Evolutionary conservation across 148 eudicot species (phyloP).

Genomic region (Linanthus parryae): DNA sequence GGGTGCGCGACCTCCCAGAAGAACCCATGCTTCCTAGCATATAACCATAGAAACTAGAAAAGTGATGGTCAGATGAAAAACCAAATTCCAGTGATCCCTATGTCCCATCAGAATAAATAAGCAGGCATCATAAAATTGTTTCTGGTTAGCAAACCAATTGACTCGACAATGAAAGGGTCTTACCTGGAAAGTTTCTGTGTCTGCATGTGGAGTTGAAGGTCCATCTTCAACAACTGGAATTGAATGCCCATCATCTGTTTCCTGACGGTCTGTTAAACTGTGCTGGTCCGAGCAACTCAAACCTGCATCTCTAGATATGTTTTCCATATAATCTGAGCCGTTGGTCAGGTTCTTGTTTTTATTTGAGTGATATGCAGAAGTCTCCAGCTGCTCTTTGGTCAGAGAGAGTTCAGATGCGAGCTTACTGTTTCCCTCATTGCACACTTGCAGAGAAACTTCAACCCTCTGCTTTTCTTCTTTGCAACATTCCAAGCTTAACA

Average conservation of each 20-base stretch:
- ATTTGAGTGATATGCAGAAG: conserved; percentile 26
- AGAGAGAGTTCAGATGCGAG: conserved; percentile 34
- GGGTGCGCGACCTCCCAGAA: too few species aligned
- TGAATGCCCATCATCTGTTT: conserved; percentile 15
- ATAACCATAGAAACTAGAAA: too few species aligned
- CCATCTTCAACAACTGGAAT: conserved; percentile 10
- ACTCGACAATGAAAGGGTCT: conserved; percentile 5
- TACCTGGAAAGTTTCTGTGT: conserved; percentile 35
- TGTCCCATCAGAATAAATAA: too few species aligned
- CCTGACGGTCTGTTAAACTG: conserved; percentile 7
- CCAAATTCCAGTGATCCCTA: too few species aligned
- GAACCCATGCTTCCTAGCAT: too few species aligned
- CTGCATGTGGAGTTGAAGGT: conserved; percentile 9
- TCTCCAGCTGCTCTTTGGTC: conserved; percentile 35
- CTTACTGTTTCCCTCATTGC: conserved; percentile 41
- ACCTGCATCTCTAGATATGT: conserved; percentile 11
- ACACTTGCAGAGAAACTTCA: conserved; percentile 43
- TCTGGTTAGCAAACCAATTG: background rate
- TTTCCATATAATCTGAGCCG: conserved; percentile 12
- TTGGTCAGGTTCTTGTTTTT: conserved; percentile 18
- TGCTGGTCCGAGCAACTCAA: conserved; percentile 4
- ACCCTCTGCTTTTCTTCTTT: conserved; percentile 90
- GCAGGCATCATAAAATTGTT: conserved; percentile 3
- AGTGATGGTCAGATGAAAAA: too few species aligned
- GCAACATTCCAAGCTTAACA: conserved; percentile 83